Conservation (phyloP, 768 basidiomycete species). For the Boletellus ananas region DNA sequence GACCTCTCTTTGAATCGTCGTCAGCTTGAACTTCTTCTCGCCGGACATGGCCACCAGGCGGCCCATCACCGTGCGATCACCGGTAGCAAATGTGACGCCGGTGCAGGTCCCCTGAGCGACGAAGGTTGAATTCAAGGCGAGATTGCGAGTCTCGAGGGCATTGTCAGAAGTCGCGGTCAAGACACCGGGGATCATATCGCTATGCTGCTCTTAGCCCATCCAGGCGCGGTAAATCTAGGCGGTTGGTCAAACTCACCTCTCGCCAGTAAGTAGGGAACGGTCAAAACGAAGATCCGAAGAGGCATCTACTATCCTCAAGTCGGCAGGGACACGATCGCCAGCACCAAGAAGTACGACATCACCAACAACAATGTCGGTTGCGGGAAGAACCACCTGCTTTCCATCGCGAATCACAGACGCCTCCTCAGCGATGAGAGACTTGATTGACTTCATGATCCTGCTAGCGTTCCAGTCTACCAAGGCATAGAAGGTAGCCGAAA, state of each 20-base stretch:
- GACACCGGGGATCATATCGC: constrained; percentile 43
- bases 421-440: constrained; percentile 55
- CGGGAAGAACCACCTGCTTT: constrained; percentile 42
- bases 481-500: constrained; percentile 47
- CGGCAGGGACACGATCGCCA: constrained; percentile 58
- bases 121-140: constrained; percentile 46
- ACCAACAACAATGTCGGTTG: constrained; percentile 56
- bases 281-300: constrained; percentile 52
- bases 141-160: constrained; percentile 43
- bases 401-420: constrained; percentile 55
- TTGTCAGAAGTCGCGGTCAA: constrained; percentile 48
- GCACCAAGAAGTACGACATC: constrained; percentile 51
- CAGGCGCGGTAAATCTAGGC: background rate
- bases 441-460: constrained; percentile 53
- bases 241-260: constrained; percentile 29
- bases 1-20: constrained; percentile 45
- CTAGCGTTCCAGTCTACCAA: constrained; percentile 48
- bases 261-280: constrained; percentile 51
- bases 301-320: constrained; percentile 50
- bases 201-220: constrained; percentile 12
- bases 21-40: constrained; percentile 42
- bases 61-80: constrained; percentile 47
- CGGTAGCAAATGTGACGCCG: constrained; percentile 41
- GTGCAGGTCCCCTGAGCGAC: constrained; percentile 41
- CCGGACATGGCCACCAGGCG: constrained; percentile 53